Base-by-base conservation (phyloP, 139 green algal species). In the Picochlorum sp. region DNA sequence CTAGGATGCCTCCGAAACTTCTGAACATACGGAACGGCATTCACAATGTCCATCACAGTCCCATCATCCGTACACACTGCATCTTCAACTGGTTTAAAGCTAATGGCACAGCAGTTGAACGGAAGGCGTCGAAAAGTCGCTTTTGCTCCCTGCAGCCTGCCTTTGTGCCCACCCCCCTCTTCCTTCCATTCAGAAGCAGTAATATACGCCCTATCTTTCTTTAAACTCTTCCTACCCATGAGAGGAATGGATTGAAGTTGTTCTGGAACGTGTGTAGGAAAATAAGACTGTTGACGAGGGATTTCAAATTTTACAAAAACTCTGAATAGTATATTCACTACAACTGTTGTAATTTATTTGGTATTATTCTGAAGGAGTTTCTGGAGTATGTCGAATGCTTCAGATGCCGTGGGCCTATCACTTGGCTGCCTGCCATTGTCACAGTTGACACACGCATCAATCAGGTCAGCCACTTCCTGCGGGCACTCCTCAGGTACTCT, bases 71-170 rank as follows among this genome's bases (percentile, higher is more conserved):
- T 92, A 68, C 81, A 91, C 5, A 90, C 92, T n/a, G 92, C 79
- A 56, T 97, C 92, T 62, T 97, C 85, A 65, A 96, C 97, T 2
- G 89, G 89, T 4, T 82, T 87, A 76, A 98, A 96, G 4, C 81
- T 79, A 46, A 98, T 89, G 50, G 85, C 92, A 68, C 92, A 98
- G 80, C 90, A 96, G 72, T 90, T 74, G 75, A 95, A 97, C 2
- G 92, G 92, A 50, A 98, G 82, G 15, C 82, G 73, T 38, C 82
- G 83, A 72, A 95, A 95, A 14, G 76, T 74, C 0, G 79, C 68
- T 0, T 49, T 21, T 11, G 58, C 61, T 15, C 51, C 18, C 14
- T 56, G 45, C 2, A 69, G 58, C 34, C 73, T 68, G 30, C 68
- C 73, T 52, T 89, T 89, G 61, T 75, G 77, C 9, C 87, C 87